A percentile compares a stretch with the other conserved stretches of the same genome.
Conservation (phyloP, 257 asterid species). For the Solanum sitiens region DNA sequence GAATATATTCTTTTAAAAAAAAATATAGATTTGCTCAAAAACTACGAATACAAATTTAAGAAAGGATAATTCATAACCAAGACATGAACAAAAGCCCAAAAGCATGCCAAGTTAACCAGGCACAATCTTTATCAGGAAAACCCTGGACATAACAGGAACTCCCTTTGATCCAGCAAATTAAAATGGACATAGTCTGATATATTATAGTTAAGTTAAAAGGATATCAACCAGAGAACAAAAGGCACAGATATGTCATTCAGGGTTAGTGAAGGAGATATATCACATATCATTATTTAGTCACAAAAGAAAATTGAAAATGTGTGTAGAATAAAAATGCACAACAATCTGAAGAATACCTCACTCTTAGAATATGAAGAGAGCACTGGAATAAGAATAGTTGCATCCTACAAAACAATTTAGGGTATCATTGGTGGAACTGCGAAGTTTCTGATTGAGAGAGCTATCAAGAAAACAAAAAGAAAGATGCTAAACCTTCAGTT, state of each 20-base stretch:
- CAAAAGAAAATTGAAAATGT: neutral
- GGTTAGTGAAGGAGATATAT: neutral
- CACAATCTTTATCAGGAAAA: neutral
- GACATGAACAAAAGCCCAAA: neutral
- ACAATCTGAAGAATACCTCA: constrained; percentile 46
- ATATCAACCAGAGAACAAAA: neutral
- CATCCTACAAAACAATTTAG: constrained; percentile 62
- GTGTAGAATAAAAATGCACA: neutral
- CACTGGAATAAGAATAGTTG: constrained; percentile 82
- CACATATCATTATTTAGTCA: neutral
- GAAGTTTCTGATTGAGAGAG: neutral
- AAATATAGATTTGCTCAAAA: neutral
- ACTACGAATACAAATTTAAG: neutral
- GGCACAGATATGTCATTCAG: neutral
- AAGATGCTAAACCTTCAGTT: constrained; percentile 54
- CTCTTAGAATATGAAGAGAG: constrained; percentile 80
- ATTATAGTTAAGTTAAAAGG: neutral
- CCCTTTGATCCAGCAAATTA: neutral
- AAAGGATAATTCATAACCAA: neutral
- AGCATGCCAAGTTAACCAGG: neutral
- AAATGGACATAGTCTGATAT: neutral
- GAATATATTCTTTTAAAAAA: neutral
- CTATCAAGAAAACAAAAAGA: neutral
- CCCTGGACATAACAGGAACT: neutral
- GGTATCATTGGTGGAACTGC: neutral